Evolutionary conservation across 1,139 yeast genomes (phyloP).

Genomic region (Candida pseudoviswanathii): DNA sequence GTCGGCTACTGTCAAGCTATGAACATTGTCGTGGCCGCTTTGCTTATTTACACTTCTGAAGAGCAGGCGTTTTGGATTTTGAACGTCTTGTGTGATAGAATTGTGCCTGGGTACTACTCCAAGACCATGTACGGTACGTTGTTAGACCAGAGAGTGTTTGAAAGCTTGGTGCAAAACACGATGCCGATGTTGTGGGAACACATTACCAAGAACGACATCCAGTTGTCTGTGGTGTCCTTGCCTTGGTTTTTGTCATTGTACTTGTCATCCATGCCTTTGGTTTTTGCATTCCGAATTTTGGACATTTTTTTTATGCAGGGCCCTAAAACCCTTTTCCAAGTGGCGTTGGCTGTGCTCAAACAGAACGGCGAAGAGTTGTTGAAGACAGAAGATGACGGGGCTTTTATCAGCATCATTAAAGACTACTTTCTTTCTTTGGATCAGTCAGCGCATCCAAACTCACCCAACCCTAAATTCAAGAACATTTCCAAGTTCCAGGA

Average conservation of each 20-base stretch:
- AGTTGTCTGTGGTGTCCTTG: constrained; percentile 88
- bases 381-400: constrained; percentile 87
- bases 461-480: constrained; percentile 64
- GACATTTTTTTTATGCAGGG: constrained; percentile 94
- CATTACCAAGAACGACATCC: constrained; percentile 77
- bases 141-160: constrained; percentile 91
- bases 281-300: constrained; percentile 87
- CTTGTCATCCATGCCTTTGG: constrained; percentile 91
- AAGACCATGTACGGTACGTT: constrained; percentile 97
- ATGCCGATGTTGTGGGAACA: constrained; percentile 91
- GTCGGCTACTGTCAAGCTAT: constrained; percentile 99
- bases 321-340: constrained; percentile 85
- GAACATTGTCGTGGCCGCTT: constrained; percentile 96
- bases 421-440: constrained; percentile 79
- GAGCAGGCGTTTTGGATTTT: constrained; percentile 98
- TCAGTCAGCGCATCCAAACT: constrained; percentile 76
- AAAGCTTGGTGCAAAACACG: constrained; percentile 82
- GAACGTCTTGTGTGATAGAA: constrained; percentile 75
- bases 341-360: constrained; percentile 84
- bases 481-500: constrained; percentile 86
- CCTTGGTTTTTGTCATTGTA: constrained; percentile 96
- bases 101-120: constrained; percentile 95
- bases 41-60: constrained; percentile 90
- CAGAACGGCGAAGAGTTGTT: constrained; percentile 84
- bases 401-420: constrained; percentile 82